Evolutionary conservation across 176 grass and related monocot genomes (phyloP), one percentile per base, ranked within the genome.

Genomic region (Rhynchospora breviuscula): DNA sequence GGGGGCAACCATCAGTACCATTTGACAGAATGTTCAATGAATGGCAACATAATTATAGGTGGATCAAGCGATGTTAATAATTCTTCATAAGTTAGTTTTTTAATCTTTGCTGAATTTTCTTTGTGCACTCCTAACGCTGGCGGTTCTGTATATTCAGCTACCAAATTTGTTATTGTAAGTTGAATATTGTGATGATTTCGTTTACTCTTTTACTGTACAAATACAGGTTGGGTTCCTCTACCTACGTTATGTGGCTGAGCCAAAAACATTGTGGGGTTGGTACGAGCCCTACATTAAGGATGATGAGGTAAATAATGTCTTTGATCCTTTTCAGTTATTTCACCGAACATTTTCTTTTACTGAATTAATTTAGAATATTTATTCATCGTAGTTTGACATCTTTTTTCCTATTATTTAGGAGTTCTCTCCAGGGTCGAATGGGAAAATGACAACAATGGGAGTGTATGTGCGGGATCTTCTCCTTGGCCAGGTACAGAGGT

Each of bases 391-490:
- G 21, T 78, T 79, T 79, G 21, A 85, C 85, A 84, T 40, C 81
- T 10, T 83, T 12, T 25, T 8, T 63, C 53, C 13, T 51, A 40
- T 40, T 14, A 87, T 93, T 81, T 62, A 96, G 97, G 97, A 96
- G 83, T 96, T 96, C 22, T 95, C 97, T 80, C 93, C 97, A 43
- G 97, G 93, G 47, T 96, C 93, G 18, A 96, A 92, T 85, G 85
- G 91, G 44, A 89, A 94, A 84, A 81, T 84, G 85, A 93, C 93
- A 79, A 96, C 97, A 17, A 94, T 99, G 93, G 97, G 97, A 21
- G 91, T 96, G 80, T 99, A 99, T 85, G 88, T 96, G 47, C 93
- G 97, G 60, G 97, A 99, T 92, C 91, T 99, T 48, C 85, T 99
- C 73, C 97, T 99, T 85, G 91, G 97, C 31, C 93, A 99, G 97